Conservation (phyloP, 768 basidiomycete species). For the Tephrocybe rancida region DNA sequence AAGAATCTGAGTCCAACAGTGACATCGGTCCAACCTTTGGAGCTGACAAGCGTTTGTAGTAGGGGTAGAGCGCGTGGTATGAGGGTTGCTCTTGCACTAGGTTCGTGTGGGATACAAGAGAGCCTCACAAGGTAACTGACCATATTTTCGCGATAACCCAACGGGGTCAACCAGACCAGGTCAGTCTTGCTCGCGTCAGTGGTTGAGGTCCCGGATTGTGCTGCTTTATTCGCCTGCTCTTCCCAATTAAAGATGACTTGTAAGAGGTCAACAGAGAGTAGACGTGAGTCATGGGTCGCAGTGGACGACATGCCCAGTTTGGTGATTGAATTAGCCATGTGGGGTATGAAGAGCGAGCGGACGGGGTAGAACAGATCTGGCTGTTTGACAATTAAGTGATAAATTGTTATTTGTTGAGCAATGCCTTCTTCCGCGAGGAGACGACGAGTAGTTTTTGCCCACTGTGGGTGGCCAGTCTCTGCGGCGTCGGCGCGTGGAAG, state of each 20-base stretch:
- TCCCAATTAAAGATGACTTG: conserved; percentile 97
- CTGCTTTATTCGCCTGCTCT: conserved; percentile 52
- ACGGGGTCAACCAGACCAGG: conserved; percentile 70
- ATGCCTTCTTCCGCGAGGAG: conserved; percentile 90
- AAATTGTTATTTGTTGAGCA: conserved; percentile 72
- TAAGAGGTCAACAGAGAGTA: conserved; percentile 86
- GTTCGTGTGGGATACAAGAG: conserved; percentile 68
- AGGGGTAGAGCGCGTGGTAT: conserved; percentile 66
- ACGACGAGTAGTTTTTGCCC: conserved; percentile 86
- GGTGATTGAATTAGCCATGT: conserved; percentile 87
- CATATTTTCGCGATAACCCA: conserved; percentile 84
- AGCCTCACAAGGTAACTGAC: conserved; percentile 96
- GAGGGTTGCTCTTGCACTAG: conserved; percentile 46
- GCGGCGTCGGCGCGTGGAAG: conserved; percentile 64
- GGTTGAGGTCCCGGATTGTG: conserved; percentile 12
- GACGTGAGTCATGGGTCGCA: conserved; percentile 78
- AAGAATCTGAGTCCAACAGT: conserved; percentile 92
- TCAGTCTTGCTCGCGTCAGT: conserved; percentile 26
- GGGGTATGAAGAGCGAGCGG: conserved; percentile 88
- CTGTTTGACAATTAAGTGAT: conserved; percentile 91
- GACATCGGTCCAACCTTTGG: conserved; percentile 88
- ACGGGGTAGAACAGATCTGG: conserved; percentile 91
- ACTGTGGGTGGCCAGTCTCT: conserved; percentile 66
- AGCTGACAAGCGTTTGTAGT: conserved; percentile 78
- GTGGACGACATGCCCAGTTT: conserved; percentile 82